Evolutionary conservation across 2,329 filamentous ascomycete species (phyloP).

Genomic region (Metarhizium album): DNA sequence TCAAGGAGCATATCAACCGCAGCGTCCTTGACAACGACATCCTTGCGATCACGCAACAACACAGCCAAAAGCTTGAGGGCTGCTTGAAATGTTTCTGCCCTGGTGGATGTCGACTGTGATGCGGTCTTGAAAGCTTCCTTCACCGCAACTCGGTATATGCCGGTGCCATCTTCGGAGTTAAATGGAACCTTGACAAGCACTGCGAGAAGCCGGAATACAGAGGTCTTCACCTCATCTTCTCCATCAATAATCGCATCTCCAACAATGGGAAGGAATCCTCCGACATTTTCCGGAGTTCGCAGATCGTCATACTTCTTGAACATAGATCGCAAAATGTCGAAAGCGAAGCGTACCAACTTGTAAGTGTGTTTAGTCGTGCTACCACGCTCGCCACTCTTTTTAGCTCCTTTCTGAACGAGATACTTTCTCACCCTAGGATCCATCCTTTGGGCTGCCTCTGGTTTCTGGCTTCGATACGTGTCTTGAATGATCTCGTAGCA

Average conservation of each 20-base stretch:
- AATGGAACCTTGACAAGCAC: constrained; percentile 80
- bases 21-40: constrained; percentile 66
- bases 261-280: constrained; percentile 78
- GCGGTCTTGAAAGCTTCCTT: constrained; percentile 77
- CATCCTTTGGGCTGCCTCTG: constrained; percentile 39
- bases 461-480: constrained; percentile 57
- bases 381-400: constrained; percentile 60
- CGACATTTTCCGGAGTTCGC: constrained; percentile 66
- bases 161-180: constrained; percentile 53
- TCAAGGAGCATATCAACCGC: constrained; percentile 74
- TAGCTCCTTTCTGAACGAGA: constrained; percentile 68
- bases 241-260: constrained; percentile 75
- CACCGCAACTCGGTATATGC: constrained; percentile 64
- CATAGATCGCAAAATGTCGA: constrained; percentile 79
- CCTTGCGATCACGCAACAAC: constrained; percentile 69
- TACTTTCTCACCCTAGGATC: constrained; percentile 60
- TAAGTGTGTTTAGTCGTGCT: constrained; percentile 69
- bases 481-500: constrained; percentile 91
- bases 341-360: constrained; percentile 78
- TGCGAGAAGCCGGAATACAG: constrained; percentile 74
- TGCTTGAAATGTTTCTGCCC: constrained; percentile 75
- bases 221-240: constrained; percentile 87
- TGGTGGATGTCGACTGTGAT: constrained; percentile 65
- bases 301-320: constrained; percentile 76
- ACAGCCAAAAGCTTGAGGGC: constrained; percentile 81